Percentiles rank a stretch among this genome's conserved stretches.
These are phyloP conservation scores for Cyanidiococcus yangmingshanensis DNA, from an alignment of 23 red algal genomes.

Conservation along the genomic window DNA sequence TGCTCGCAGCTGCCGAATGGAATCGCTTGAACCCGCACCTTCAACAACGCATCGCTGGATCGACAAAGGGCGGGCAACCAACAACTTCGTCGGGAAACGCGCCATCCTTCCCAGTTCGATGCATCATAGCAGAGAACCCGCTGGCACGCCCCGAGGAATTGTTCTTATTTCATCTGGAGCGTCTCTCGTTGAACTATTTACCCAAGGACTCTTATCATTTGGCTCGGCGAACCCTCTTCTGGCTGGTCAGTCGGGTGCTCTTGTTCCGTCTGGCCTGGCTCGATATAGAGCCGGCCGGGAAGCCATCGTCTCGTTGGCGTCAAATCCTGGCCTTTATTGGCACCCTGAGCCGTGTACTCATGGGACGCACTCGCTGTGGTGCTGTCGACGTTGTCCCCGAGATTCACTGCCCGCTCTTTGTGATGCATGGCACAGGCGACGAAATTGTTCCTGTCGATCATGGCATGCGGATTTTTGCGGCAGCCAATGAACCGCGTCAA, in stretches of 20 bases:
- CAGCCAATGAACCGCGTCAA: slow-evolving; percentile 20
- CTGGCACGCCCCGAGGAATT: slow-evolving; percentile 62
- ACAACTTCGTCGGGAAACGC: background rate
- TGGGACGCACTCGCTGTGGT: slow-evolving; percentile 37
- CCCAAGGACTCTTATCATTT: slow-evolving; percentile 50
- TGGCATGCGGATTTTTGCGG: slow-evolving; percentile 22
- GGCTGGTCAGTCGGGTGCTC: slow-evolving; percentile 46
- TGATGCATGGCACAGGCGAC: slow-evolving; percentile 63
- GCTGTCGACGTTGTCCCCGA: background rate
- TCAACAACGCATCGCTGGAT: background rate
- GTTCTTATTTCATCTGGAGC: slow-evolving; percentile 54
- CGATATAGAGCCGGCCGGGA: background rate
- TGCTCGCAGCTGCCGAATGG: slow-evolving; percentile 53
- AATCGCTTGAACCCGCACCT: background rate
- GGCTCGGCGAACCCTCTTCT: slow-evolving; percentile 46
- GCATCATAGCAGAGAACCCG: slow-evolving; percentile 81
- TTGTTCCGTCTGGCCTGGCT: slow-evolving; percentile 37
- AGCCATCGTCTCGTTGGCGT: background rate
- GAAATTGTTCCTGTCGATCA: slow-evolving; percentile 75
- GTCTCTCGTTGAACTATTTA: slow-evolving; percentile 55
- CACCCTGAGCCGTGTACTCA: background rate
- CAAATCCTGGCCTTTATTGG: slow-evolving; percentile 21
- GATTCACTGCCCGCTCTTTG: slow-evolving; percentile 56
- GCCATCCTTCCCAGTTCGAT: slow-evolving; percentile 21
- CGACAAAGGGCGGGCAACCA: background rate